Conservation (phyloP, 257 asterid species). For the Solanum clarkiae region DNA sequence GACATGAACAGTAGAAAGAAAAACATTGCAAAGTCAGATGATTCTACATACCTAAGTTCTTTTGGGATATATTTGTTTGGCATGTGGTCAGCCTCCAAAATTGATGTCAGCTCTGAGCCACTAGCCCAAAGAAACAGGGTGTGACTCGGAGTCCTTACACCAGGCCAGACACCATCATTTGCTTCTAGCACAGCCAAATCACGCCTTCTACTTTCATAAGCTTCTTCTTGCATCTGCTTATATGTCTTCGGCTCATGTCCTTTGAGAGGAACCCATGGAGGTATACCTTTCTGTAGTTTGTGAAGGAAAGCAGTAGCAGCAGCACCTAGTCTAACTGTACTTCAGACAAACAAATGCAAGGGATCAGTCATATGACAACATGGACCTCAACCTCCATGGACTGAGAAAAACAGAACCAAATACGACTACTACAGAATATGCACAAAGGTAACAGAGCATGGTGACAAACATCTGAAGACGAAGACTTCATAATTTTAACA, state of each 20-base stretch:
- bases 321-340: constrained; percentile 83
- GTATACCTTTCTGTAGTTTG: constrained; percentile 84
- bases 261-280: constrained; percentile 98
- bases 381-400: background rate
- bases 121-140: constrained; percentile 96
- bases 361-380: background rate
- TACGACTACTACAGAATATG: background rate
- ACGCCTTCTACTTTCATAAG: constrained; percentile 73
- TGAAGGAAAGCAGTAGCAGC: constrained; percentile 86
- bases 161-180: constrained; percentile 90
- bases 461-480: background rate
- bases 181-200: constrained; percentile 90
- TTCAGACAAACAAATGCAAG: background rate
- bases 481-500: background rate
- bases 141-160: constrained; percentile 82
- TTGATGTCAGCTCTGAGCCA: constrained; percentile 84
- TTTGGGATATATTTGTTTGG: constrained; percentile 86
- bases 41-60: constrained; percentile 54
- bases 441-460: background rate
- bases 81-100: constrained; percentile 93
- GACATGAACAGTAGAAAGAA: background rate
- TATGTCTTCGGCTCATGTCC: constrained; percentile 81
- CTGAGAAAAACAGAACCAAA: background rate
- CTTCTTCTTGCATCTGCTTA: constrained; percentile 87
- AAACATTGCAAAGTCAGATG: background rate